phyloP scores from a whole-genome alignment of 345 rosid genomes.

The Aegle marmelos region DNA sequence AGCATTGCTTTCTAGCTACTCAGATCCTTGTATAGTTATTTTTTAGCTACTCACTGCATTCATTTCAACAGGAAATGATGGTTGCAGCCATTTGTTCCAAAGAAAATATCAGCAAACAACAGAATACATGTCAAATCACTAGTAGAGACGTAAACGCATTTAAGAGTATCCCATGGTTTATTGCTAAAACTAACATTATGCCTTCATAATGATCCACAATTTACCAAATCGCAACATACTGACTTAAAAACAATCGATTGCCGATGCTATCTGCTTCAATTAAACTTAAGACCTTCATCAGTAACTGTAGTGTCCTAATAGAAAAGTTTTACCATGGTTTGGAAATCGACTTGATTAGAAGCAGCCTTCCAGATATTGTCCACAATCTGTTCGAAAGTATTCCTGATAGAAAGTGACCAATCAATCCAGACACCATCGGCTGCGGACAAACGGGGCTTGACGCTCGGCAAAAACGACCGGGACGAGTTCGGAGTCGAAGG shows the following conservation, averaged over 20 bases:
- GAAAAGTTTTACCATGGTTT: slow-evolving; percentile 43
- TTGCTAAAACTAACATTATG: background rate
- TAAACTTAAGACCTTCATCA: background rate
- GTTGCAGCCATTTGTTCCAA: background rate
- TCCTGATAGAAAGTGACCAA: slow-evolving; percentile 51
- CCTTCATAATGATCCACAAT: background rate
- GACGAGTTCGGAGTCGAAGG: slow-evolving; percentile 58
- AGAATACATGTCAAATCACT: background rate
- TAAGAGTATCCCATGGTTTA: background rate
- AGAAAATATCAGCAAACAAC: background rate
- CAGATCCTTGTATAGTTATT: background rate
- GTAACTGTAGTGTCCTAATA: background rate
- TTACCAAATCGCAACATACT: background rate
- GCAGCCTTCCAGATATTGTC: slow-evolving; percentile 59
- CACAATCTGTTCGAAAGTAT: slow-evolving; percentile 51
- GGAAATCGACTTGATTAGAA: slow-evolving; percentile 63
- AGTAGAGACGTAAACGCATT: background rate
- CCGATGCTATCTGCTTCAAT: background rate
- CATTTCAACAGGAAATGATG: background rate
- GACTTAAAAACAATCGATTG: background rate
- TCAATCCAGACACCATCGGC: slow-evolving; percentile 76
- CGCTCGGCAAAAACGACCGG: slow-evolving; percentile 55
- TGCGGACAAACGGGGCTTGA: slow-evolving; percentile 60
- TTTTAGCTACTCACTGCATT: background rate
- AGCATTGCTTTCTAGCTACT: background rate